These are phyloP conservation scores for Dunaliella salina DNA, from an alignment of 163 green algal species.

Conservation along the genomic window DNA sequence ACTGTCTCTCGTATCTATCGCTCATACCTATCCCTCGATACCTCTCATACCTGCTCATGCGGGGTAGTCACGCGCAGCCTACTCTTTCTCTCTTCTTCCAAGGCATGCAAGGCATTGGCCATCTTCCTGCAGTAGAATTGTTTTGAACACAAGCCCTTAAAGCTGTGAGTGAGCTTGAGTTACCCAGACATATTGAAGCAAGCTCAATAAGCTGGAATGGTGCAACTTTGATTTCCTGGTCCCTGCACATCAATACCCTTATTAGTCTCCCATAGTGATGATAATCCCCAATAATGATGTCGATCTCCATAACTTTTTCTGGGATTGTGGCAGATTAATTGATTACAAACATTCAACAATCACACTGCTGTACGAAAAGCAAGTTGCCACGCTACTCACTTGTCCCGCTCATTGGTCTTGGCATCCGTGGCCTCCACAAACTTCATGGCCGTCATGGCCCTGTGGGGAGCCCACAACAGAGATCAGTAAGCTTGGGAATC, in stretches of 20 bases:
- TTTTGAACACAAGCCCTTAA: too few species aligned
- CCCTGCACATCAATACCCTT: too few species aligned
- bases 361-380: not conserved
- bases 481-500: too few species aligned
- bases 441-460: conserved; percentile 7
- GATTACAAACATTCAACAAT: too few species aligned
- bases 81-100: not conserved
- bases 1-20: not conserved
- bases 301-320: too few species aligned
- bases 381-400: not conserved
- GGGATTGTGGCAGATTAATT: too few species aligned
- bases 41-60: conserved; percentile 12
- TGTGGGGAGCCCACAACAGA: not conserved
- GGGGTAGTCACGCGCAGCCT: not conserved
- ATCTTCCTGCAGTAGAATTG: conserved; percentile 7
- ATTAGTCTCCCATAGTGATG: too few species aligned
- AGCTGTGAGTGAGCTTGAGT: too few species aligned
- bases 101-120: not conserved
- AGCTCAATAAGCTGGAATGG: too few species aligned
- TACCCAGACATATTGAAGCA: too few species aligned
- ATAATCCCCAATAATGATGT: too few species aligned
- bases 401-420: not conserved
- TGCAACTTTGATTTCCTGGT: too few species aligned
- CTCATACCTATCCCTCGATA: not conserved
- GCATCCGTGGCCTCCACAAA: conserved; percentile 7